Percentiles rank a stretch among this genome's conserved stretches.
These are phyloP conservation scores for Pseudocercospora crystallina DNA, from an alignment of 2,329 filamentous ascomycete genomes.

Conservation along the genomic window DNA sequence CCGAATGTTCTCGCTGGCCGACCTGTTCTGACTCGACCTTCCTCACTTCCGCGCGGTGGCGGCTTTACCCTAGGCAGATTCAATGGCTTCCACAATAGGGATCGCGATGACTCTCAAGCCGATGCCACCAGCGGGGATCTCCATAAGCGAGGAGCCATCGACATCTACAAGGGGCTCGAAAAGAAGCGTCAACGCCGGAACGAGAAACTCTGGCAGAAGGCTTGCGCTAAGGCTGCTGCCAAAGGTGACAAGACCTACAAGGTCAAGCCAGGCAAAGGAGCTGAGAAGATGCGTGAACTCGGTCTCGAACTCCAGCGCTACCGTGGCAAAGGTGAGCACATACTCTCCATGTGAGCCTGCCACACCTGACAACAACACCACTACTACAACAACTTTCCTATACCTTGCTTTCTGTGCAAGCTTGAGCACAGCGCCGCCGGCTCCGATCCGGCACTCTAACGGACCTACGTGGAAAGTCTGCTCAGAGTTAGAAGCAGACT, in stretches of 20 bases:
- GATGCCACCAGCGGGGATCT: slow-evolving; percentile 48
- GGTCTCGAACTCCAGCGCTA: slow-evolving; percentile 85
- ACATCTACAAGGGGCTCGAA: slow-evolving; percentile 95
- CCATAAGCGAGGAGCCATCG: slow-evolving; percentile 87
- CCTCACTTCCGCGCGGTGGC: slow-evolving; percentile 79
- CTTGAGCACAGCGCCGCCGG: slow-evolving; percentile 30
- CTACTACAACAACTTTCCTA: slow-evolving; percentile 1
- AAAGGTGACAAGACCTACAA: slow-evolving; percentile 60
- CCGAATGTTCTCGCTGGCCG: slow-evolving; percentile 55
- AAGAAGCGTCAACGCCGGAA: slow-evolving; percentile 88
- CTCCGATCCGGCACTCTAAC: no score
- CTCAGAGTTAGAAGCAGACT: no score
- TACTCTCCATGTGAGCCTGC: slow-evolving; percentile 42
- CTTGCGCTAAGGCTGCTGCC: slow-evolving; percentile 77
- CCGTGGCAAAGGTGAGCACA: slow-evolving; percentile 60
- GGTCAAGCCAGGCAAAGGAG: slow-evolving; percentile 79
- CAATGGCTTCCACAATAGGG: slow-evolving; percentile 14
- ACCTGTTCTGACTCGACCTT: slow-evolving; percentile 72
- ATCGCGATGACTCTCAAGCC: slow-evolving; percentile 40
- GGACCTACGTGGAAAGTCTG: no score
- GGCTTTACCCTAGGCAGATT: slow-evolving; percentile 54
- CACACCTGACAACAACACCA: neutral
- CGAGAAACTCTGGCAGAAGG: slow-evolving; percentile 88
- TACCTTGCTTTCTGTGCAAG: slow-evolving; percentile 11
- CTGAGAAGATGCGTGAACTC: slow-evolving; percentile 89